Conservation (phyloP, 2,329 filamentous ascomycete genomes). For the Fusarium sp. region DNA sequence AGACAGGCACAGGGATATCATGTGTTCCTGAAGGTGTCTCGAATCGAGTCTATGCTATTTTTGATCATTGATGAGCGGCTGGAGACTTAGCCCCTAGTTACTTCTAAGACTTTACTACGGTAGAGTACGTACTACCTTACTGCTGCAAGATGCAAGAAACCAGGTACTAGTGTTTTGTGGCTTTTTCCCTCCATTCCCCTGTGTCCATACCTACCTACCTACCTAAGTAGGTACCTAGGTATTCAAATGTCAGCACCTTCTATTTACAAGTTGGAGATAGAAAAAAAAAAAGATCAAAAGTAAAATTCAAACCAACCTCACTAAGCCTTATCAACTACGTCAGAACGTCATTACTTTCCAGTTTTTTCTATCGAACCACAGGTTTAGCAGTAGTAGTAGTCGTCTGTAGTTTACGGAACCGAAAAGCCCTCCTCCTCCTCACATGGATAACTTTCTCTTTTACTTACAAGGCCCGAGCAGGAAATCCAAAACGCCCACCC, state of each 20-base stretch:
- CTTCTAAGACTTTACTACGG: too few relatives aligned
- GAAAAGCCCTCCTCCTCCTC: neutral
- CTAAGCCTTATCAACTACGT: neutral
- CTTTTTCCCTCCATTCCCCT: neutral
- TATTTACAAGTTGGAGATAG: neutral
- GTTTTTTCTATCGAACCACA: neutral
- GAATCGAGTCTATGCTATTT: constrained; percentile 26
- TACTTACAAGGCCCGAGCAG: constrained; percentile 3
- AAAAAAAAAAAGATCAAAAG: neutral
- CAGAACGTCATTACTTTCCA: neutral
- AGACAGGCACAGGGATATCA: constrained; percentile 13
- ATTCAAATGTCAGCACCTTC: too few relatives aligned
- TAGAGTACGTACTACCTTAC: constrained; percentile 1
- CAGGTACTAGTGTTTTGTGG: constrained; percentile 4
- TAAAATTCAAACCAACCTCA: neutral
- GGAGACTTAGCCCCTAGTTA: neutral
- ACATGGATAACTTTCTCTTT: neutral
- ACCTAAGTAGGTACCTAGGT: too few relatives aligned
- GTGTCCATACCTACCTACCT: too few relatives aligned
- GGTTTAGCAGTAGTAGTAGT: too few relatives aligned
- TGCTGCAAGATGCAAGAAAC: constrained; percentile 11
- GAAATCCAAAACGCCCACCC: constrained; percentile 29
- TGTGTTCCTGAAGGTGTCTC: constrained; percentile 13
- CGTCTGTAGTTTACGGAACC: neutral
- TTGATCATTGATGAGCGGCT: constrained; percentile 21